Base-by-base conservation (phyloP, 371 early-diverging fungal species). In the Vavraia culicis region DNA sequence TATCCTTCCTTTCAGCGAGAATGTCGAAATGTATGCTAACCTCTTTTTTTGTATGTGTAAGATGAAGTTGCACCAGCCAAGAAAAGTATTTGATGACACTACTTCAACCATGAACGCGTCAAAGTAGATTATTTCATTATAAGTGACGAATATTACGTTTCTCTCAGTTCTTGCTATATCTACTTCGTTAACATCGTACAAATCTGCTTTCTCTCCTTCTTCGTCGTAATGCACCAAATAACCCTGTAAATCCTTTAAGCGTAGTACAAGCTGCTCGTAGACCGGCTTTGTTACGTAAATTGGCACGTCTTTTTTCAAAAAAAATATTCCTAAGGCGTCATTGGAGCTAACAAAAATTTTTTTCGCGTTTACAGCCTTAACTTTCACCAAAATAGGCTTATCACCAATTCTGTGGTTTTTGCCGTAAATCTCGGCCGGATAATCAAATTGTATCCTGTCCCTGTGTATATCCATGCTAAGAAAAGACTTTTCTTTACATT, bases 251-350 rank as follows among this genome's bases (percentile, higher is more conserved):
- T 52, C 46, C 11, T 44, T 16, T 43, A 43, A 42, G 18, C 23
- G 40, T 15, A 45, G 34, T 16, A 52, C 18, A 11, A 58, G 34
- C 35, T 58, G 58, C 16, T 58, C 53, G 48, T 52, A 58, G 3
- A 58, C 53, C 11, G 52, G 58, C 34, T 46, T 23, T 18, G 58
- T 52, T n/a, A 52, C 44, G 35, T 58, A 58, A 4, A 58, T 42
- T n/a, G 51, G 49, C 4, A 49, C 38, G 33, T 56, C 43, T 20
- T 32, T 52, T 20, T 53, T 32, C 4, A 58, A 13, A 52, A 58
- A 58, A 18, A 58, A 46, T 10, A 52, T 47, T 23, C 58, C 58
- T 31, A 58, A 41, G 15, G 53, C 46, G 19, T 58, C 46, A 7
- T 52, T 52, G 4, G 27, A 22, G n/a, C 43, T 38, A 15, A 58